Percentiles rank a stretch among this genome's conserved stretches.
These are phyloP conservation scores for Luvunga scandens DNA, from an alignment of 345 rosid species.

Conservation along the genomic window DNA sequence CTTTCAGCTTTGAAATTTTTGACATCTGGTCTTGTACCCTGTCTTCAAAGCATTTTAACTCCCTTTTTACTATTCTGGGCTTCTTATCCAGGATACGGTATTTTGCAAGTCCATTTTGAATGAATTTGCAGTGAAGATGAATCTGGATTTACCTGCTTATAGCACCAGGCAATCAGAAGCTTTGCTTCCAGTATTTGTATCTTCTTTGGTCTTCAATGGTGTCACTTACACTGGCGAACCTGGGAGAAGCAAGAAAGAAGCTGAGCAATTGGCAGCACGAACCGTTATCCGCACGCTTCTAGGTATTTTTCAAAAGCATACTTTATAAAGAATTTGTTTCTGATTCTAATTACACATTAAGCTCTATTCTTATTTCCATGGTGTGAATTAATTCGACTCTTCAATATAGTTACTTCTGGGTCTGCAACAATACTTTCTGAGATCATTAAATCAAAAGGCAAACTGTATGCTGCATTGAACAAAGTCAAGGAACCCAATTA, in stretches of 20 bases:
- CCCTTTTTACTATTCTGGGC: background rate
- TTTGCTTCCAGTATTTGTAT: conserved; percentile 26
- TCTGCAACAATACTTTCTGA: conserved; percentile 21
- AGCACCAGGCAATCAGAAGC: conserved; percentile 20
- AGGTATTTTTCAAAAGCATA: conserved; percentile 19
- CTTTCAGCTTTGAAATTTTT: background rate
- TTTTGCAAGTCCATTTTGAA: conserved; percentile 48
- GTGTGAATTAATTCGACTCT: conserved; percentile 1
- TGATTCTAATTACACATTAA: too few species aligned
- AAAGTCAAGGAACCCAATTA: conserved; percentile 14
- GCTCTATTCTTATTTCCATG: background rate
- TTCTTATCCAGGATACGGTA: conserved; percentile 23
- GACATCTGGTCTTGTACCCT: background rate
- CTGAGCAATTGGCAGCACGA: conserved; percentile 53
- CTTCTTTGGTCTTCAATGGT: conserved; percentile 33
- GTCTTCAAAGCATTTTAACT: background rate
- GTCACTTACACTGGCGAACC: conserved; percentile 25
- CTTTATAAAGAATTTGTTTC: background rate
- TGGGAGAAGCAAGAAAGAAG: conserved; percentile 46
- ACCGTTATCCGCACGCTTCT: conserved; percentile 34
- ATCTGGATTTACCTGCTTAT: conserved; percentile 29
- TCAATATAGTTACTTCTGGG: conserved; percentile 21
- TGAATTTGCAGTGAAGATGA: conserved; percentile 44
- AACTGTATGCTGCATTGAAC: conserved; percentile 24
- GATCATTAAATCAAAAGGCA: conserved; percentile 38